Conservation (phyloP, 805 yeast genomes). For the Wickerhamomyces bovis region DNA sequence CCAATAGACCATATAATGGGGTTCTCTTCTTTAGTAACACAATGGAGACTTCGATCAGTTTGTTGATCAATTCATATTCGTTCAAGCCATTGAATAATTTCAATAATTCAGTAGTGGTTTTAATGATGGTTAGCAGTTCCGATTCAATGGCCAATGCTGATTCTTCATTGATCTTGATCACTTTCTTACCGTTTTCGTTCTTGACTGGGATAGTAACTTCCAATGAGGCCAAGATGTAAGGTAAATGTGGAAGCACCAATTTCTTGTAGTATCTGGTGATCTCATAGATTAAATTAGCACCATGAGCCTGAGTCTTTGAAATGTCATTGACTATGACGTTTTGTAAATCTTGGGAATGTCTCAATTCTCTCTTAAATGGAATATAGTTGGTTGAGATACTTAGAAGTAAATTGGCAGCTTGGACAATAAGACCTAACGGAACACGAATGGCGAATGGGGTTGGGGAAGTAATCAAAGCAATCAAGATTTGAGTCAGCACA, state of each 20-base stretch:
- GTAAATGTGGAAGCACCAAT: constrained; percentile 39
- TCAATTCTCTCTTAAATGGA: constrained; percentile 48
- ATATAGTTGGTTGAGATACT: constrained; percentile 50
- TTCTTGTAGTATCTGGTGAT: constrained; percentile 26
- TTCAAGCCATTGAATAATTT: constrained; percentile 32
- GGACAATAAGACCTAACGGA: constrained; percentile 56
- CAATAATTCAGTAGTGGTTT: constrained; percentile 23
- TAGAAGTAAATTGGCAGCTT: constrained; percentile 46
- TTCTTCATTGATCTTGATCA: constrained; percentile 33
- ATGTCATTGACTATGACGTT: constrained; percentile 39
- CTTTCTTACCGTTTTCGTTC: constrained; percentile 31
- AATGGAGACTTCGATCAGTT: constrained; percentile 54
- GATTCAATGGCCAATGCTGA: constrained; percentile 26
- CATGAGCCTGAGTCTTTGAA: constrained; percentile 37
- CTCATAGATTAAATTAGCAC: constrained; percentile 36
- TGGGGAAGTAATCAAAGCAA: constrained; percentile 41
- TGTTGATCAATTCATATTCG: constrained; percentile 47
- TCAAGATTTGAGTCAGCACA: constrained; percentile 39
- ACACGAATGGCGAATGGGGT: constrained; percentile 52
- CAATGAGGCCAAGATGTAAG: constrained; percentile 44
- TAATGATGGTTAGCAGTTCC: constrained; percentile 28
- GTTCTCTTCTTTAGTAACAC: constrained; percentile 30
- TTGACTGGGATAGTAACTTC: constrained; percentile 56
- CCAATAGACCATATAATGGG: constrained; percentile 24
- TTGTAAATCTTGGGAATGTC: constrained; percentile 47